Base-by-base conservation (phyloP, 495 filamentous ascomycete genomes). In the Apodospora peruviana region DNA sequence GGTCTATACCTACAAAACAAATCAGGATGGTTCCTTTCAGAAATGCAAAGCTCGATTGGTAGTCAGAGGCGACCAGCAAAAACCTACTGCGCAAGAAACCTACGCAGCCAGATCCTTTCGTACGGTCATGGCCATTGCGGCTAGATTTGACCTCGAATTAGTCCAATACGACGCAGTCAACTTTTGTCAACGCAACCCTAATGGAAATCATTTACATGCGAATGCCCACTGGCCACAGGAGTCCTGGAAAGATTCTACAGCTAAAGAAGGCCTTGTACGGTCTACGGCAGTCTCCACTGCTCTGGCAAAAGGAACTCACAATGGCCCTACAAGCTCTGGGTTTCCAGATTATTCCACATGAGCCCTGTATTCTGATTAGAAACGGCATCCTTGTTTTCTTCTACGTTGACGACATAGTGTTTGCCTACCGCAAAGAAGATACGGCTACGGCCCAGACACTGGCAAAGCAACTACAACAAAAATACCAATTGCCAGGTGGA, bases 1-100 rank as follows among this genome's bases (percentile, higher is more conserved):
- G 54, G 49, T 57, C 11, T 57, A 52, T 41, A 45, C 41, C 10
- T 57, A 57, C 25, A 57, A 57, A 22, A 43, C 42, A 22, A 35
- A 52, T 27, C 38, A 40, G 14, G n/a, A 53, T 40, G 49, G 50
- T 11, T 19, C 5, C 2, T 43, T 53, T 32, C 2, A 25, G 17
- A 53, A 57, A 19, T 47, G 35, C 40, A 57, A 57, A 40, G 50
- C 50, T 2, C 18, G 49, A n/a, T 19, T 57, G 18, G 49, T 57
- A 1, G 50, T 57, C 10, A 35, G 55, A 47, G 55, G 50, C 2
- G 55, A 57, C 21, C 45, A 57, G 42, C 46, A 57, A 40, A 49
- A 39, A 27, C 22, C 22, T 2, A 24, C 38, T 21, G 21, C 25
- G 18, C 40, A 57, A 39, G 47, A 50, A 8, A 57, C 43, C 25